These are phyloP conservation scores for Dinochytrium kinnereticum DNA, from an alignment of 371 early-diverging fungal species.

Conservation along the genomic window DNA sequence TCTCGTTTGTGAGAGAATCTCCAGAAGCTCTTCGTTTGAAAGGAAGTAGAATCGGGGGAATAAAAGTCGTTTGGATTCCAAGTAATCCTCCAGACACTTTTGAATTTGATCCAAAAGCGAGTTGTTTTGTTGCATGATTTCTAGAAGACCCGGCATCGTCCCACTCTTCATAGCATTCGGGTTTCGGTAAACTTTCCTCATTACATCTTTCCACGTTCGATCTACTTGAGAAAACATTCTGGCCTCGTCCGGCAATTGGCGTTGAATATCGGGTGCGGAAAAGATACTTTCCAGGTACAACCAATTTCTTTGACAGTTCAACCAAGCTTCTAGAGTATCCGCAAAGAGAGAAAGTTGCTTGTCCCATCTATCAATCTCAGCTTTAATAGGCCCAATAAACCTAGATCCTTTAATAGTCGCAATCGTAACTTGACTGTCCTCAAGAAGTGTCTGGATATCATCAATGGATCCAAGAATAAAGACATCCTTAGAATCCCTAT, in stretches of 20 bases:
- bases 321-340: constrained; percentile 60
- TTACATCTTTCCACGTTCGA: constrained; percentile 49
- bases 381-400: constrained; percentile 61
- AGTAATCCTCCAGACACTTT: constrained; percentile 46
- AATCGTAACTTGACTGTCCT: constrained; percentile 63
- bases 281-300: constrained; percentile 62
- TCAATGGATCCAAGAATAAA: constrained; percentile 60
- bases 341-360: constrained; percentile 55
- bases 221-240: constrained; percentile 45
- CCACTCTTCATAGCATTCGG: constrained; percentile 54
- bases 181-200: constrained; percentile 45
- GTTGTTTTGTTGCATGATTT: constrained; percentile 39
- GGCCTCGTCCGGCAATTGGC: constrained; percentile 54
- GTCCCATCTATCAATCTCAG: constrained; percentile 62
- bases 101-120: constrained; percentile 55
- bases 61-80: constrained; percentile 47
- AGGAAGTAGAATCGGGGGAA: constrained; percentile 57
- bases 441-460: constrained; percentile 59
- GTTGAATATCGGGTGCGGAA: constrained; percentile 63
- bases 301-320: constrained; percentile 63
- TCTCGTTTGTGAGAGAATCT: constrained; percentile 43
- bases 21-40: constrained; percentile 54
- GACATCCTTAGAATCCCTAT: constrained; percentile 64
- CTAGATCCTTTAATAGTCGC: constrained; percentile 59
- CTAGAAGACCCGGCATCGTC: constrained; percentile 53